A percentile compares a stretch with the other conserved stretches of the same genome.
phyloP scores from a whole-genome alignment of 2,329 filamentous ascomycete species.

The Piedraia hortae region DNA sequence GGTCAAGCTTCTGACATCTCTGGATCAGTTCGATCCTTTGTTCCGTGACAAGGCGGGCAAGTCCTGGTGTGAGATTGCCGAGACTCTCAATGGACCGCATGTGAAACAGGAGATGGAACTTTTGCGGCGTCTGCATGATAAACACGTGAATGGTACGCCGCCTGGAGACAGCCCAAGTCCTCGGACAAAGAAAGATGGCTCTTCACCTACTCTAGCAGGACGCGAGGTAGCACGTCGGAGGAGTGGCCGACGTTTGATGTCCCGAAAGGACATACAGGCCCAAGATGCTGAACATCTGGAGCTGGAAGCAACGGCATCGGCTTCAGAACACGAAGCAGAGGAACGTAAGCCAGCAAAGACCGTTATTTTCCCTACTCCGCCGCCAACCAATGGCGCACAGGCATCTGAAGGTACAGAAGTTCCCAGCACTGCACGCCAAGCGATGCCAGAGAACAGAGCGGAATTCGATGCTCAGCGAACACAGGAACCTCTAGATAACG shows the following conservation, averaged over 20 bases:
- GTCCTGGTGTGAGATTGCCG: constrained; percentile 68
- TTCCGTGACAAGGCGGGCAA: constrained; percentile 42
- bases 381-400: no score
- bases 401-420: no score
- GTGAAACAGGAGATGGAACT: constrained; percentile 74
- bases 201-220: constrained; percentile 6
- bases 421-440: no score
- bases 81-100: constrained; percentile 54
- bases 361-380: no score
- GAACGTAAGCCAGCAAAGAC: constrained; percentile 1
- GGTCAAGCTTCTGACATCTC: constrained; percentile 25
- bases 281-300: no score
- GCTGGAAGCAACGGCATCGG: constrained; percentile 6
- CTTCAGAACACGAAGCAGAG: constrained; percentile 4
- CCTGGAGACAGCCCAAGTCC: constrained; percentile 12
- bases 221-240: constrained; percentile 9
- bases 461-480: no score
- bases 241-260: constrained; percentile 12
- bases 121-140: constrained; percentile 48
- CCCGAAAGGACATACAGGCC: constrained; percentile 11
- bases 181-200: constrained; percentile 10
- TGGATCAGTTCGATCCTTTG: constrained; percentile 49
- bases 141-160: constrained; percentile 8
- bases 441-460: no score
- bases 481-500: no score